A percentile compares a stretch with the other conserved stretches of the same genome.
phyloP scores from a whole-genome alignment of 176 grass and related monocot species.

The Juncus effusus region DNA sequence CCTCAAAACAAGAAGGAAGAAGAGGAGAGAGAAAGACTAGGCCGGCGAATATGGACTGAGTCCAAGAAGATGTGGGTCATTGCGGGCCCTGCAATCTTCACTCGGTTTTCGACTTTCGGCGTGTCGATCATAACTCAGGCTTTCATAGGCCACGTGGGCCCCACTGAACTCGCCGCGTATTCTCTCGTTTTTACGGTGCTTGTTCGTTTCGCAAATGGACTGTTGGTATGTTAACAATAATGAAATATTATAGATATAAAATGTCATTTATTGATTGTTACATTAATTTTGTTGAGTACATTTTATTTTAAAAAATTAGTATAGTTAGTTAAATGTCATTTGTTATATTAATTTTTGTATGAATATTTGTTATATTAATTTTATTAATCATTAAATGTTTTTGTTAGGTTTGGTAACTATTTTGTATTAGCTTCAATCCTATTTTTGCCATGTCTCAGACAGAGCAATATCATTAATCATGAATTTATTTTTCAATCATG shows the following conservation, averaged over 20 bases:
- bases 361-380: too few relatives aligned
- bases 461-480: too few relatives aligned
- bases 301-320: neutral
- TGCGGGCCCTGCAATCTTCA: slow-evolving; percentile 67
- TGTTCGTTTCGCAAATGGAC: slow-evolving; percentile 60
- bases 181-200: slow-evolving; percentile 73
- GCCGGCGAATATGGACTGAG: slow-evolving; percentile 38
- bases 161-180: slow-evolving; percentile 77
- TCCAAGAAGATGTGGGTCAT: slow-evolving; percentile 82
- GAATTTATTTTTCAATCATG: too few relatives aligned
- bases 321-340: neutral
- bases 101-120: slow-evolving; percentile 68
- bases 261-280: too few relatives aligned
- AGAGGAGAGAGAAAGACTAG: slow-evolving; percentile 22
- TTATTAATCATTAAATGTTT: too few relatives aligned
- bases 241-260: too few relatives aligned
- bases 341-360: too few relatives aligned
- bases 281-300: neutral
- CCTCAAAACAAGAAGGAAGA: neutral
- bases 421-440: too few relatives aligned
- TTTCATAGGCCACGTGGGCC: slow-evolving; percentile 68
- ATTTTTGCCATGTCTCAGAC: too few relatives aligned
- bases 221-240: slow-evolving; percentile 38
- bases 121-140: slow-evolving; percentile 83
- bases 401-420: too few relatives aligned